These are phyloP conservation scores for Fremontodendron californicum DNA, from an alignment of 345 rosid genomes.

Conservation along the genomic window DNA sequence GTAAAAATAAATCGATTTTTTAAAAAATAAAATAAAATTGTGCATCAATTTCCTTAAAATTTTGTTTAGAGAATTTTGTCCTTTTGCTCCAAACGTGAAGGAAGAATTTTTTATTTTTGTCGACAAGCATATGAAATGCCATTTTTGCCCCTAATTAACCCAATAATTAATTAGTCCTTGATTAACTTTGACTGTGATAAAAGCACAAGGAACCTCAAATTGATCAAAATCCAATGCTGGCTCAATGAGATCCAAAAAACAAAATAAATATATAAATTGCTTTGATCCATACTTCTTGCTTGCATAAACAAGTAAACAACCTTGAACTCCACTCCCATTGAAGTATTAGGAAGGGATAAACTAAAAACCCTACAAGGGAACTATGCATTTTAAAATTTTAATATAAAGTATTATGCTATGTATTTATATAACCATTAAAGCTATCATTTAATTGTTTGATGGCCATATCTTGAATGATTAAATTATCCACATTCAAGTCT, in stretches of 20 bases:
- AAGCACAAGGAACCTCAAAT: neutral
- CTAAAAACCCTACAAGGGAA: neutral
- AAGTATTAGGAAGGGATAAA: neutral
- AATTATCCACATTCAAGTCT: neutral
- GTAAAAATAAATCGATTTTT: no score
- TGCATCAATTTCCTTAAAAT: neutral
- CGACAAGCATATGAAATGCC: neutral
- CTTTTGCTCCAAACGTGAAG: neutral
- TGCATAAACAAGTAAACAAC: neutral
- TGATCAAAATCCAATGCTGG: neutral
- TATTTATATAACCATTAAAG: neutral
- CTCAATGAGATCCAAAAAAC: neutral
- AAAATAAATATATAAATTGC: neutral
- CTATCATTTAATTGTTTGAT: neutral
- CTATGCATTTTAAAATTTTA: no score
- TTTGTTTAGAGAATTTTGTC: neutral
- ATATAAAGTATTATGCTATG: neutral
- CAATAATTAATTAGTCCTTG: neutral
- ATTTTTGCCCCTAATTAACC: neutral
- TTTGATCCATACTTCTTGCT: neutral
- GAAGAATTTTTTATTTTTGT: neutral
- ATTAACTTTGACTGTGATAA: neutral
- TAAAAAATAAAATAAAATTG: no score
- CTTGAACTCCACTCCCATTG: neutral
- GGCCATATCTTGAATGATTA: neutral